These are phyloP conservation scores for Schizothecium vesticola DNA, from an alignment of 495 filamentous ascomycete species.

Conservation along the genomic window DNA sequence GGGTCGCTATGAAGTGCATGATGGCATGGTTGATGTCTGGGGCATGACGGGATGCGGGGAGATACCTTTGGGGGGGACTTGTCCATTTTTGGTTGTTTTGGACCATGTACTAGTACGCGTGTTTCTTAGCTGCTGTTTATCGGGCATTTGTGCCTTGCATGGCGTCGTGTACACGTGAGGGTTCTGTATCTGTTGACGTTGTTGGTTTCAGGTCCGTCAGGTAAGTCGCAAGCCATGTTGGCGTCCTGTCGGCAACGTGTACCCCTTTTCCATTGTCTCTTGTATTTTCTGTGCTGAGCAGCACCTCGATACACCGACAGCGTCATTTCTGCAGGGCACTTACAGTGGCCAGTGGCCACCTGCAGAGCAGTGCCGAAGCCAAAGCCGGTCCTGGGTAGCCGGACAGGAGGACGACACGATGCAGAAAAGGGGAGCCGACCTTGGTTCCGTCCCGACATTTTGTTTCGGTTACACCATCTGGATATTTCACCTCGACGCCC, in stretches of 20 bases:
- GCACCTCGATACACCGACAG: too few species aligned
- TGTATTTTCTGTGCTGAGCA: background rate
- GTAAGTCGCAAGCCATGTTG: background rate
- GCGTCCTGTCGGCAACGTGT: background rate
- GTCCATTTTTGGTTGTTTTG: background rate
- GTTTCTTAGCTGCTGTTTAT: background rate
- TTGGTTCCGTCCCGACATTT: background rate
- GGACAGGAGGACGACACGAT: too few species aligned
- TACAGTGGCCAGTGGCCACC: background rate
- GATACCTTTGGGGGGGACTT: background rate
- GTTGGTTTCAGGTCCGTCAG: too few species aligned
- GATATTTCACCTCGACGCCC: background rate
- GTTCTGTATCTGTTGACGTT: too few species aligned
- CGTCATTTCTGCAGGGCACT: background rate
- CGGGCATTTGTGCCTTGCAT: background rate
- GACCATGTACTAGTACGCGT: background rate
- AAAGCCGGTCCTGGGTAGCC: background rate
- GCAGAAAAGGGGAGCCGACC: too few species aligned
- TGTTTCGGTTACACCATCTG: background rate
- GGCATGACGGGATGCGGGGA: background rate
- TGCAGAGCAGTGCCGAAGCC: background rate
- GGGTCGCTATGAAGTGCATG: slow-evolving; percentile 1
- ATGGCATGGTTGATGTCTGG: background rate
- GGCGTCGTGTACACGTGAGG: too few species aligned
- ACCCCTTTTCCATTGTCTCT: background rate